Base-by-base conservation (phyloP, 805 yeast species). In the Yamadazyma kitorensis region DNA sequence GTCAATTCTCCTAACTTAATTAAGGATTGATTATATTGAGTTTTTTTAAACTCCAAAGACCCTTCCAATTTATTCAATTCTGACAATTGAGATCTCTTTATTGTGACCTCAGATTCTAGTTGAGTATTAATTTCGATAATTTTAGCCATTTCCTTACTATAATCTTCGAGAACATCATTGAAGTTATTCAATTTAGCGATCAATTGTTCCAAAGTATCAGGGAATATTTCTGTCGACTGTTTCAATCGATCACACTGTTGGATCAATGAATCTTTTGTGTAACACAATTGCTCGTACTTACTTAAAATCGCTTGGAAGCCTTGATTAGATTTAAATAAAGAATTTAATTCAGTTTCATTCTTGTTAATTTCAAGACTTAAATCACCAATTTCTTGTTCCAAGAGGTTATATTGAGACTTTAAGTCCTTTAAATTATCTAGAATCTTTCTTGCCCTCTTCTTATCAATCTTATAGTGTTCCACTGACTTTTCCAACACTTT, bases 401-500 rank as follows among this genome's bases (percentile, higher is more conserved):
- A 77, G 1, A 38, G 41, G 1, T 68, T 70, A 1, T 82, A 70
- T 23, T 72, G 64, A 0, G 44, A 39, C 13, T 67, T 54, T 20
- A 82, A 59, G 5, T 61, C 60, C 0, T 57, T 51, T 4, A 82
- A 58, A 34, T 72, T 74, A 13, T 64, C 61, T 30, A 68, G 59
- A 12, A 82, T 77, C 29, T 72, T 72, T 17, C 68, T 72, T 0
- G 95, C 89, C 25, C 95, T 70, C 12, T 77, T 80, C 46, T 78
- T 77, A 49, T 93, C 98, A 9, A 71, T 66, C 47, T 76, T 73
- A 36, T 87, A 62, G 55, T 88, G 94, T 33, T 78, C 78, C 0
- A 86, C 95, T 13, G 85, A 78, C 48, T 85, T 87, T 43, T 83
- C 80, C 29, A 88, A 67, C 7, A 91, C 57, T 49, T 81, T 84